Percentiles rank a stretch among this genome's conserved stretches.
phyloP scores from a whole-genome alignment of 2,329 filamentous ascomycete species.

The Aureobasidium vineae region DNA sequence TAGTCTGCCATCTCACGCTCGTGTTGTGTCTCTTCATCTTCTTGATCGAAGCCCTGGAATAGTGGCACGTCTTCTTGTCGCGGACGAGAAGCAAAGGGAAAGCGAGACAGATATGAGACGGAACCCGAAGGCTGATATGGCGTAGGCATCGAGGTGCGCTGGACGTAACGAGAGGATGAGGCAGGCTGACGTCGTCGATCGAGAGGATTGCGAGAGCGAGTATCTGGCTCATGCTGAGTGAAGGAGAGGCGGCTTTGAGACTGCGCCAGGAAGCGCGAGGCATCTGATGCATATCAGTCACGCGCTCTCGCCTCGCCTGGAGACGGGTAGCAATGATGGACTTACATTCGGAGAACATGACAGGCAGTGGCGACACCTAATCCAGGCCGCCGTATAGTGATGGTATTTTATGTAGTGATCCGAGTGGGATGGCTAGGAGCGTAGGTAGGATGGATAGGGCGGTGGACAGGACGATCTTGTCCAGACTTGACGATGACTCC shows the following conservation, averaged over 20 bases:
- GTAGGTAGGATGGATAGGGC: background rate
- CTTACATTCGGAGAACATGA: slow-evolving; percentile 90
- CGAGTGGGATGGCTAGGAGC: background rate
- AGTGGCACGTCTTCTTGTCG: slow-evolving; percentile 75
- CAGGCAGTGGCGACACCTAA: slow-evolving; percentile 4
- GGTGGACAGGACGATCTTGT: background rate
- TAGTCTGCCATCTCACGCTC: slow-evolving; percentile 92
- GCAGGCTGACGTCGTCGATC: slow-evolving; percentile 48
- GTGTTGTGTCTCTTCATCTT: slow-evolving; percentile 88
- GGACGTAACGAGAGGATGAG: slow-evolving; percentile 50
- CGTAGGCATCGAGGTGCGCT: slow-evolving; percentile 59
- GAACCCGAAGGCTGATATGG: slow-evolving; percentile 68
- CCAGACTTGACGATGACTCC: slow-evolving; percentile 1
- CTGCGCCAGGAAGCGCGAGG: slow-evolving; percentile 92
- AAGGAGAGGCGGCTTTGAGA: slow-evolving; percentile 86
- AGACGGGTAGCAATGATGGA: slow-evolving; percentile 34
- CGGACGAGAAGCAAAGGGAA: slow-evolving; percentile 75
- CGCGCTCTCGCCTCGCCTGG: slow-evolving; percentile 38
- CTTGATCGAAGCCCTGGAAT: slow-evolving; percentile 94
- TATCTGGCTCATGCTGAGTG: slow-evolving; percentile 49
- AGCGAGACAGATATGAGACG: slow-evolving; percentile 69
- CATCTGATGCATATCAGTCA: slow-evolving; percentile 64
- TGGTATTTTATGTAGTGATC: background rate
- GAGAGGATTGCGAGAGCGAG: slow-evolving; percentile 49
- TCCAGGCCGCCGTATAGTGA: background rate